A percentile compares a stretch with the other conserved stretches of the same genome.
phyloP scores from a whole-genome alignment of 108 stramenopile genomes.

The Skeletonema potamos region DNA sequence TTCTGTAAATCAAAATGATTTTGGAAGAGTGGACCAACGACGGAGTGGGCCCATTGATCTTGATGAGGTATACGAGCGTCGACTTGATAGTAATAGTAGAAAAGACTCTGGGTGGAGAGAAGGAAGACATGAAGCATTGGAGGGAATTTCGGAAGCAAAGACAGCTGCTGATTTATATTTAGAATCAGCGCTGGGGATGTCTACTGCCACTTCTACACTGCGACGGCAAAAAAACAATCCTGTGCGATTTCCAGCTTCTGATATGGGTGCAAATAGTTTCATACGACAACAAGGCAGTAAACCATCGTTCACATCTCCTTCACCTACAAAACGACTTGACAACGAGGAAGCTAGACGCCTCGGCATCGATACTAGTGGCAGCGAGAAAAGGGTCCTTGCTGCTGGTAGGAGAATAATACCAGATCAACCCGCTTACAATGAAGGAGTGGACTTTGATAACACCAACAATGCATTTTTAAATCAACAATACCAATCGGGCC shows the following conservation, averaged over 20 bases:
- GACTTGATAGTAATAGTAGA: background rate
- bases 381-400: conserved; percentile 36
- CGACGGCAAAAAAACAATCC: background rate
- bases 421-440: conserved; percentile 15
- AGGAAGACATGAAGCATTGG: conserved; percentile 8
- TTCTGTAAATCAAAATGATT: background rate
- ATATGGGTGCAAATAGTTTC: background rate
- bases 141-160: conserved; percentile 17
- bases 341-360: conserved; percentile 28
- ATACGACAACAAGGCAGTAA: background rate
- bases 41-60: background rate
- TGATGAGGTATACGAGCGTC: conserved; percentile 7
- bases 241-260: background rate
- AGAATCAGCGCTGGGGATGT: conserved; percentile 20
- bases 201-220: background rate
- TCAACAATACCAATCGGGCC: conserved; percentile 9
- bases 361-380: conserved; percentile 37
- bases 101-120: conserved; percentile 16
- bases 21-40: background rate
- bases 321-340: background rate
- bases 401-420: conserved; percentile 14
- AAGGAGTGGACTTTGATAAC: conserved; percentile 31
- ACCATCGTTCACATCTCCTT: conserved; percentile 1
- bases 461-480: conserved; percentile 8
- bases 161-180: conserved; percentile 43